Conservation (phyloP, 768 basidiomycete species). For the Saitozyma sp. region DNA sequence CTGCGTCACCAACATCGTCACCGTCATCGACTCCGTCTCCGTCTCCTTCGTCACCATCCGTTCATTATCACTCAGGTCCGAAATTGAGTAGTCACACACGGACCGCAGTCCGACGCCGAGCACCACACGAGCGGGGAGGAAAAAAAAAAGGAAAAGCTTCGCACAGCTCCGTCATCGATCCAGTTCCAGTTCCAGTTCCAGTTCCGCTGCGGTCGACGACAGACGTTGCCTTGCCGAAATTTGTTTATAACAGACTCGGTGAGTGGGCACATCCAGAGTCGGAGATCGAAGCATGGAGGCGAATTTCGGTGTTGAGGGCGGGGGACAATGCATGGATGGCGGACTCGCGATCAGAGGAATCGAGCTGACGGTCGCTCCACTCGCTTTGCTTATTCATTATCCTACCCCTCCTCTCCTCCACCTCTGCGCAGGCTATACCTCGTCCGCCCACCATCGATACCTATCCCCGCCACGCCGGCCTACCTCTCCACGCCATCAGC, state of each 20-base stretch:
- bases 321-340: background rate
- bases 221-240: too few relatives aligned
- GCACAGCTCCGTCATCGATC: too few relatives aligned
- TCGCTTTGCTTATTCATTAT: background rate
- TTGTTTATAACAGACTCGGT: too few relatives aligned
- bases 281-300: too few relatives aligned
- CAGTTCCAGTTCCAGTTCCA: too few relatives aligned
- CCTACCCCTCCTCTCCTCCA: background rate
- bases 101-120: too few relatives aligned
- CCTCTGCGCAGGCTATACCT: background rate
- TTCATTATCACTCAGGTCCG: background rate
- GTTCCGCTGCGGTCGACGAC: too few relatives aligned
- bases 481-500: background rate
- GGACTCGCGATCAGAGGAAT: background rate
- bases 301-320: background rate
- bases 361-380: background rate
- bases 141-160: too few relatives aligned
- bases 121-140: too few relatives aligned
- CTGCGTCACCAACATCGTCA: slow-evolving; percentile 1
- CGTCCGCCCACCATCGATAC: background rate
- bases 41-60: background rate
- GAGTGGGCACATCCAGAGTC: too few relatives aligned
- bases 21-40: background rate
- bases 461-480: background rate
- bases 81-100: too few relatives aligned